Evolutionary conservation across 495 filamentous ascomycete genomes (phyloP), one percentile per base, ranked within the genome.

Genomic region (Talaromyces stipitatus): DNA sequence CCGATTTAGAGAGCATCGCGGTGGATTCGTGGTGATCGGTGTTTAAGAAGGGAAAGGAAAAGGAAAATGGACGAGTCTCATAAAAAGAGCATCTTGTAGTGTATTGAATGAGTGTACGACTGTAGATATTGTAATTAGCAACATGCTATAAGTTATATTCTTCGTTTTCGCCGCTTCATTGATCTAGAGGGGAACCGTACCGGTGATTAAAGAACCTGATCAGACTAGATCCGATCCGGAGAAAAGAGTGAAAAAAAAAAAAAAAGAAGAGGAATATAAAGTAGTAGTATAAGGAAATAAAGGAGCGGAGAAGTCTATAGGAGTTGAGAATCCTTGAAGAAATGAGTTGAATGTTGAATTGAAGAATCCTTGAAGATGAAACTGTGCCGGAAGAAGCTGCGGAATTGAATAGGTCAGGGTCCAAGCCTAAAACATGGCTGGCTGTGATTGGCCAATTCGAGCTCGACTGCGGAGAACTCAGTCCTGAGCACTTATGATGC

Each of bases 381-480:
- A 41, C 16, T 48, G 10, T 48, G 45, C 20, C 24, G 45, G 27
- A 14, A 1, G 12, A 26, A 51, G 27, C 10, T 30, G 48, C 48
- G 48, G 48, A 30, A 29, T 20, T 9, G 10, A 2, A 46, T 1
- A 50, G 27, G 12, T 47, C 18, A 47, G 43, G 43, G 3, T 47
- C 43, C 43, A 62, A 67, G 61, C 56, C 60, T 54, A 56, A 58
- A 53, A 55, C 50, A 55, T 62, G 47, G 55, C 58, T 24, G 18
- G 33, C 56, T 61, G 36, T 66, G 24, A 76, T 73, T 76, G 71
- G 73, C 61, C 50, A 56, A 8, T 23, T 28, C 54, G 58, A 61
- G 22, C 45, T 48, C 12, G 9, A 11, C 48, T 47, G 43, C 43
- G 43, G 43, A 29, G 48, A 51, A 23, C 48, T 51, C 24, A 47